Conservation (phyloP, 2,329 filamentous ascomycete species). For the Cercospora beticola region DNA sequence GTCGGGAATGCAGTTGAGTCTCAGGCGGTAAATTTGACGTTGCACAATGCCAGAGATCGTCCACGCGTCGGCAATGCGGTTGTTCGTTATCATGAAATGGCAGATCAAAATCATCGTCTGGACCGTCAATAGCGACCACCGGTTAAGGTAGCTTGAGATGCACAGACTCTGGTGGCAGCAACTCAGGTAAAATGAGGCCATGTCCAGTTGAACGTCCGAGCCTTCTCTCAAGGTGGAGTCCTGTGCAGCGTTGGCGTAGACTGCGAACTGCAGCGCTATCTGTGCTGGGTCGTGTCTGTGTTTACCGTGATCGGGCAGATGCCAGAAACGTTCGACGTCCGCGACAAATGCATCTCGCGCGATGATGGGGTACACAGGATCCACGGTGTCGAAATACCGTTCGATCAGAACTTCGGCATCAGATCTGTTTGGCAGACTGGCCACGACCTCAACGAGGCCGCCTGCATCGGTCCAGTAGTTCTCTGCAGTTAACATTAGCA, state of each 20-base stretch:
- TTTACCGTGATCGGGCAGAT: not conserved
- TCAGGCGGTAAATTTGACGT: constrained; percentile 77
- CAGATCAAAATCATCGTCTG: constrained; percentile 77
- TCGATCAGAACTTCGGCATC: not conserved
- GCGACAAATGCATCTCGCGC: not conserved
- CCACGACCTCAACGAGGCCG: not conserved
- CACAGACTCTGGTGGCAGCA: constrained; percentile 10
- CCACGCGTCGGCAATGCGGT: constrained; percentile 79
- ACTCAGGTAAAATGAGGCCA: constrained; percentile 4
- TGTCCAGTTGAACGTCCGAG: constrained; percentile 1
- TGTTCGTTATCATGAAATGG: constrained; percentile 82
- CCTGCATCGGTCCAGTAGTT: not conserved
- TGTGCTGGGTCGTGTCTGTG: constrained; percentile 1
- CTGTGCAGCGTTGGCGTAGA: constrained; percentile 1
- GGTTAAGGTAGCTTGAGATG: constrained; percentile 7
- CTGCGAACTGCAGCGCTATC: constrained; percentile 2
- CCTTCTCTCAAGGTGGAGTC: not conserved
- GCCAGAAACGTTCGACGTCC: constrained; percentile 6
- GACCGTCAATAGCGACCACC: constrained; percentile 50
- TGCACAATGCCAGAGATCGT: constrained; percentile 75
- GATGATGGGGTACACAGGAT: not conserved
- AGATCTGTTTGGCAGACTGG: not conserved
- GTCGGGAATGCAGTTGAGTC: constrained; percentile 68
- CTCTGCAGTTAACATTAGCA: not conserved
- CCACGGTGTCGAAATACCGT: not conserved